Evolutionary conservation across 176 grass and related monocot species (phyloP).

Genomic region (Rhynchospora breviuscula): DNA sequence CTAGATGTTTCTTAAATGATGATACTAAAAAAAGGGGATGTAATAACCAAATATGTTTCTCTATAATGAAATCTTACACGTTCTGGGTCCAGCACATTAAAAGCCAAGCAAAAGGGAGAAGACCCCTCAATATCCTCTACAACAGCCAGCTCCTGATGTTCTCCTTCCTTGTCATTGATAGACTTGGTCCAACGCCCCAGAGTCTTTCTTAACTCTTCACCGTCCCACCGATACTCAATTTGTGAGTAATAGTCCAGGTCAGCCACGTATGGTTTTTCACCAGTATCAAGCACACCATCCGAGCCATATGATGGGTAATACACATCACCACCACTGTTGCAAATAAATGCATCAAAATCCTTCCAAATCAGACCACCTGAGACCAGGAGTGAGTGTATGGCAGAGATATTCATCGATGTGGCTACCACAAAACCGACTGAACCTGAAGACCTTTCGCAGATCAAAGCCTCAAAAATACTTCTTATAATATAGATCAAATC

Average conservation of each 20-base stretch:
- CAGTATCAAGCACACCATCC: constrained; percentile 58
- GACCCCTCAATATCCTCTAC: constrained; percentile 55
- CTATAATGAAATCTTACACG: constrained; percentile 42
- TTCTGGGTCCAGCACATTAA: constrained; percentile 56
- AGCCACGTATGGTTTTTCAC: constrained; percentile 58
- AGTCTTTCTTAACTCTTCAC: constrained; percentile 78
- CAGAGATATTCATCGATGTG: constrained; percentile 49
- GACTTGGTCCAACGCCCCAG: constrained; percentile 55
- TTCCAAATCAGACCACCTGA: constrained; percentile 42
- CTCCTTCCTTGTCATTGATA: constrained; percentile 40
- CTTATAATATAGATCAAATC: constrained; percentile 53
- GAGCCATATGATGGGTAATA: constrained; percentile 63
- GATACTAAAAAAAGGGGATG: not conserved
- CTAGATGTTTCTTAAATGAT: not conserved
- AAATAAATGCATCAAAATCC: constrained; percentile 92
- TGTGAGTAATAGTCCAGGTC: constrained; percentile 84
- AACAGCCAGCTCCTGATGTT: constrained; percentile 41
- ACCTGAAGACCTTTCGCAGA: constrained; percentile 23
- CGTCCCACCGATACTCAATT: constrained; percentile 83
- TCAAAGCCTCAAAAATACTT: constrained; percentile 46
- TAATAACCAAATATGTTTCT: not conserved
- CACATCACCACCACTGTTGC: constrained; percentile 73
- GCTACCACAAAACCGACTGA: constrained; percentile 55
- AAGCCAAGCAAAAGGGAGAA: constrained; percentile 64
- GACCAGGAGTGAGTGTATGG: constrained; percentile 50